Conservation (phyloP, 1,139 yeast species). For the Candida dubliniensis region DNA sequence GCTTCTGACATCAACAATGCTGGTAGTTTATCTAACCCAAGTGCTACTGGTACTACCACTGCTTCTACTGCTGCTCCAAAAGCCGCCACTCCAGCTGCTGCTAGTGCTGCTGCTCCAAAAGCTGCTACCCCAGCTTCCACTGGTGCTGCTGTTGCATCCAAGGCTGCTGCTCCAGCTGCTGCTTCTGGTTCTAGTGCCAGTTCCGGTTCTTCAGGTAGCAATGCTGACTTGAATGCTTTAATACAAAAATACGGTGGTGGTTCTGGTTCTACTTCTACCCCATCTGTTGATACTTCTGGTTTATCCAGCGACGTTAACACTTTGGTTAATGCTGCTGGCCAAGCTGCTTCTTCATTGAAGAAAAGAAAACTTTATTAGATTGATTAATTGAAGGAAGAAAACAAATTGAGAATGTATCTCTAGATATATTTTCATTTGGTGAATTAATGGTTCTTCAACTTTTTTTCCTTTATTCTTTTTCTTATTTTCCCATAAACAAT, state of each 20-base stretch:
- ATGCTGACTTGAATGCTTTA: constrained; percentile 12
- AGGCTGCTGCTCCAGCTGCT: constrained; percentile 9
- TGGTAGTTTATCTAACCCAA: constrained; percentile 20
- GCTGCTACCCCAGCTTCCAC: constrained; percentile 9
- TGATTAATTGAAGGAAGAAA: neutral
- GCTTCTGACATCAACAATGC: constrained; percentile 30
- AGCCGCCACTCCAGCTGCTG: constrained; percentile 6
- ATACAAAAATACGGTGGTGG: constrained; percentile 12
- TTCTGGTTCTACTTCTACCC: constrained; percentile 7
- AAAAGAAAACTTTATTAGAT: constrained; percentile 14
- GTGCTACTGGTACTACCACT: constrained; percentile 15
- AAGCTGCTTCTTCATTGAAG: constrained; percentile 14
- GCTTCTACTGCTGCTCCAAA: constrained; percentile 16
- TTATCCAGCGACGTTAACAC: constrained; percentile 10
- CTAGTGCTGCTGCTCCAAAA: constrained; percentile 7
- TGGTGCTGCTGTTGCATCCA: constrained; percentile 6
- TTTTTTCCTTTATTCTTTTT: neutral
- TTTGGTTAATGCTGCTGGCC: constrained; percentile 13
- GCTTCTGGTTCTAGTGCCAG: constrained; percentile 8
- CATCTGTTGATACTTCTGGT: constrained; percentile 10
- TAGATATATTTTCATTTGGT: neutral
- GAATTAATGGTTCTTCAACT: constrained; percentile 5
- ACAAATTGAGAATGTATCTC: too few relatives aligned
- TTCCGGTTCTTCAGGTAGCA: constrained; percentile 5
- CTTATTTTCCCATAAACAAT: neutral